Evolutionary conservation across 768 basidiomycete genomes (phyloP), one percentile per base, ranked within the genome.

Genomic region (Mycena olivaceomarginata): DNA sequence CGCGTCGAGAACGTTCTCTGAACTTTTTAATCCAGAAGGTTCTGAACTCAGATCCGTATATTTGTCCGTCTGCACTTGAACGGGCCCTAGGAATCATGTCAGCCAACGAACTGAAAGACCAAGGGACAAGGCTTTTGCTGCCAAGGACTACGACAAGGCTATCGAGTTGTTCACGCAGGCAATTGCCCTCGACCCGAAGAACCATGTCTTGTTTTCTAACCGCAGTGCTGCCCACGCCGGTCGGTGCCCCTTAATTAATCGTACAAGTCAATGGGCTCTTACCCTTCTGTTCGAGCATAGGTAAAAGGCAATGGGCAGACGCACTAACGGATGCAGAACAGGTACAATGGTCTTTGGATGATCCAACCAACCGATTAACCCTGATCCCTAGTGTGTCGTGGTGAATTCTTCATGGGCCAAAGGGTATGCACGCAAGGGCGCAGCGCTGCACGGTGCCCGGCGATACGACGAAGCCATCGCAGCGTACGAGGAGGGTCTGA

Each of bases 101-200:
- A 87, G 89, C 86, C 45, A 89, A 89, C 83, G 87, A 92, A 75
- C 89, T 98, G 79, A 99, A 99, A 89, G 95, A 96, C 83, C 93
- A 93, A 83, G 98, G 97, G 82, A 99, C 91, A 97, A 97, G 83
- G 97, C 98, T 25, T 99, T 99, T 87, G 90, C 95, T 51, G 96
- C 96, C 71, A 98, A 97, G 84, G 92, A 98, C 81, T 98, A 96
- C 87, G 94, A 96, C 87, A 93, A 90, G 81, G 97, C 98, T 9
- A 95, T 96, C 88, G 91, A 94, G 82, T 87, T 95, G 64, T 97
- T 96, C 86, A 89, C 92, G 5, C 90, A 96, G 82, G 98, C 96
- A 22, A 95, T 99, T 83, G 92, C 90, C 63, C 81, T 98, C 80
- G 97, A 98, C 86, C 88, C 94, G 2, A 89, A 88, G 48, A 98